Evolutionary conservation across 148 eudicot species (phyloP).

Genomic region (Rhododendron molle): DNA sequence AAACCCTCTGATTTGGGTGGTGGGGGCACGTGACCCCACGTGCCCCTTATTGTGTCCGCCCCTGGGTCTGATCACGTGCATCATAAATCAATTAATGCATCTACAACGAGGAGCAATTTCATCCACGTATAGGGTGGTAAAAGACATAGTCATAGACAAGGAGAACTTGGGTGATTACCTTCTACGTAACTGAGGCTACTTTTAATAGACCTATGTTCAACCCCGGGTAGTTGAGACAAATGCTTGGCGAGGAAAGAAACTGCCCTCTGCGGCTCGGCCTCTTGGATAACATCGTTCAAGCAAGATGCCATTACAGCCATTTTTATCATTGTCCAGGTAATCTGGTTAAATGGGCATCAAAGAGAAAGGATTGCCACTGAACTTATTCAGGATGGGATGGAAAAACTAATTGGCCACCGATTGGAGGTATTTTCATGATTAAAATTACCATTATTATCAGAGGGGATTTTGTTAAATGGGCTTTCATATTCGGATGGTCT

Average conservation of each 20-base stretch:
- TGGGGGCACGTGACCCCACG: no score
- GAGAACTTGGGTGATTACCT: not conserved
- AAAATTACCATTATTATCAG: not conserved
- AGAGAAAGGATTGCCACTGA: not conserved
- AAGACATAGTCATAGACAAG: not conserved
- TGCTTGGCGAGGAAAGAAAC: not conserved
- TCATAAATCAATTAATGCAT: not conserved
- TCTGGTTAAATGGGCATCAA: not conserved
- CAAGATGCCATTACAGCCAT: not conserved
- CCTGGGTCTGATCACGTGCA: not conserved
- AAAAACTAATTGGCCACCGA: not conserved
- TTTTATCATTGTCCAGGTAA: not conserved
- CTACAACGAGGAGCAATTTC: not conserved
- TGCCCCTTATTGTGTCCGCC: no score
- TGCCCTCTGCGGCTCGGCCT: not conserved
- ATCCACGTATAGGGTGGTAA: not conserved
- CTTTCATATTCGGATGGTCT: not conserved
- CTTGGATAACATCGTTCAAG: not conserved
- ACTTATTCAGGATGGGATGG: not conserved
- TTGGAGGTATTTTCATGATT: not conserved
- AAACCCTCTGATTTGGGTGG: no score
- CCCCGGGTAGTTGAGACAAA: not conserved
- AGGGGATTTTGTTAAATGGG: not conserved
- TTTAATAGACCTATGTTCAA: not conserved
- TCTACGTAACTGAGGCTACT: not conserved